Conservation (phyloP, 108 stramenopile genomes). For the Seminavis robusta region DNA sequence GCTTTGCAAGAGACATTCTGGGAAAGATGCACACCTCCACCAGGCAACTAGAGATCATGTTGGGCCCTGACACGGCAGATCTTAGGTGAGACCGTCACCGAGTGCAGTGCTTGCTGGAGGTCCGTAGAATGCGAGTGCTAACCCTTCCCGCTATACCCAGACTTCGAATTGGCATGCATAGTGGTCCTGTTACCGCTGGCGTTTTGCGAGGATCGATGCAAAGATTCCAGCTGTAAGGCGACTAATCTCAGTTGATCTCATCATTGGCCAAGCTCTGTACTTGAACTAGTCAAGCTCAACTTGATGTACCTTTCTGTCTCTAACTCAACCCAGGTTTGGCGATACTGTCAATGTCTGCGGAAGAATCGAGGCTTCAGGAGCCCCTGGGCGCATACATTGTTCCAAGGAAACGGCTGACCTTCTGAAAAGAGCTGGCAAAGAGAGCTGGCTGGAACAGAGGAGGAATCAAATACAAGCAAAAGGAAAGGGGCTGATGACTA, state of each 20-base stretch:
- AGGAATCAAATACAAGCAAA: background rate
- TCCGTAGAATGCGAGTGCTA: too few species aligned
- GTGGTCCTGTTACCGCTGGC: constrained; percentile 2
- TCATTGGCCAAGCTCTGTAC: too few species aligned
- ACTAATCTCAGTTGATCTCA: too few species aligned
- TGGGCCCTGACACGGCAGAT: constrained; percentile 11
- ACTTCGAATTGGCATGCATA: constrained; percentile 7
- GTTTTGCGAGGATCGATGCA: too few species aligned
- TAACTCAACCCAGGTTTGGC: too few species aligned
- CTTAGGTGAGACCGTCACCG: too few species aligned
- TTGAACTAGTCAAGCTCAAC: too few species aligned
- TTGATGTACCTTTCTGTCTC: too few species aligned
- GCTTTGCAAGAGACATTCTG: constrained; percentile 8
- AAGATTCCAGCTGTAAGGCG: too few species aligned
- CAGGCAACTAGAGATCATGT: background rate
- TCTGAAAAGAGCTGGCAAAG: background rate
- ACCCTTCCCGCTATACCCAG: too few species aligned
- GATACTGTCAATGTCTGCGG: too few species aligned
- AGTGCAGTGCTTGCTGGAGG: too few species aligned
- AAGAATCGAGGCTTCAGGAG: background rate
- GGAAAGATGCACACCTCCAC: background rate
- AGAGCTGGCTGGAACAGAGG: background rate
- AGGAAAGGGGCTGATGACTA: background rate
- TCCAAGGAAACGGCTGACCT: background rate
- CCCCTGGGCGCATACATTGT: background rate